Conservation (phyloP, 495 filamentous ascomycete species). For the Penicillium herquei region DNA sequence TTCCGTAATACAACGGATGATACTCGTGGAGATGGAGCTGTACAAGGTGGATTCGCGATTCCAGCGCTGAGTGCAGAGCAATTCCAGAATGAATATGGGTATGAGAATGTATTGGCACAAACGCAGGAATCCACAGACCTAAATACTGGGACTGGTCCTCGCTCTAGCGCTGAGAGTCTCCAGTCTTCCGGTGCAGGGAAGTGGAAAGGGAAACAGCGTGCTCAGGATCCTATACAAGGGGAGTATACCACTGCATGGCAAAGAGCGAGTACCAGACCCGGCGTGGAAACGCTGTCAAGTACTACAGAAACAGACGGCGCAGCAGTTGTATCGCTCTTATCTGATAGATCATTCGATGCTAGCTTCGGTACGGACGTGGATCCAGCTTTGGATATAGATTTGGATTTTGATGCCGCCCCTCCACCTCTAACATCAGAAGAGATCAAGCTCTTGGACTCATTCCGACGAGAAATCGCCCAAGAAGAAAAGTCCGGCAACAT, state of each 20-base stretch:
- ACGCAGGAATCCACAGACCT: not conserved
- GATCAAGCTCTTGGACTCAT: conserved; percentile 38
- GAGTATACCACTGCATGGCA: conserved; percentile 23
- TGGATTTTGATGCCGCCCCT: conserved; percentile 18
- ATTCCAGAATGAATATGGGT: conserved; percentile 27
- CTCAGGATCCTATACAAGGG: conserved; percentile 13
- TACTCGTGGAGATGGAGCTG: not conserved
- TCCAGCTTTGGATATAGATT: conserved; percentile 34
- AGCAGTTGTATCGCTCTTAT: conserved; percentile 50
- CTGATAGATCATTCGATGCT: conserved; percentile 52
- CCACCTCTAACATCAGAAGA: conserved; percentile 27
- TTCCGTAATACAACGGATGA: not conserved
- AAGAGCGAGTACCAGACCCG: conserved; percentile 5
- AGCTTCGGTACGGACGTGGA: conserved; percentile 25
- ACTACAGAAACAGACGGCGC: conserved; percentile 31
- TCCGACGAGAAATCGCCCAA: conserved; percentile 19
- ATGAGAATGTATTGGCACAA: not conserved
- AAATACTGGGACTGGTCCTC: not conserved
- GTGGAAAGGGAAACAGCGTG: conserved; percentile 31
- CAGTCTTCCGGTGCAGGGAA: conserved; percentile 12
- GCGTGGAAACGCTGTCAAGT: not conserved
- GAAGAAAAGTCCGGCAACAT: not conserved
- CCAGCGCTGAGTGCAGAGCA: conserved; percentile 28
- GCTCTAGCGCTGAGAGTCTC: not conserved
- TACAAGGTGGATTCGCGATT: conserved; percentile 22